Evolutionary conservation across 306 rosid species (phyloP), one percentile per base, ranked within the genome.

Genomic region (Cercis canadensis): DNA sequence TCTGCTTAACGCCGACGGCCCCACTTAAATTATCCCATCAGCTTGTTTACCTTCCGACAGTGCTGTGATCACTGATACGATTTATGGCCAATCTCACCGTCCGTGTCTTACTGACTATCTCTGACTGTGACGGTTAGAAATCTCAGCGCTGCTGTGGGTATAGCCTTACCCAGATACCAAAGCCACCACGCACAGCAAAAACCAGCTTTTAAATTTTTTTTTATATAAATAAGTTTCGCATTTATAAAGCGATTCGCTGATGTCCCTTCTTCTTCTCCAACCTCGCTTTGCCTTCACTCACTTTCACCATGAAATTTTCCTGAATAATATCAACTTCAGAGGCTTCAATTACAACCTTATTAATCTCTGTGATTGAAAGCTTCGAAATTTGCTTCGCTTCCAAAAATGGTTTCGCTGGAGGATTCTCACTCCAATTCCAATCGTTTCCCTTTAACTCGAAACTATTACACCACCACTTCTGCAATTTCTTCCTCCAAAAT

Each of bases 341-440:
- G 62, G 68, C 50, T 58, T 66, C 21, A 62, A 57, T 31, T 11
- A 6, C 43, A 7, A 9, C 13, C 33, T 3, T 4, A 18, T 21
- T 21, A 50, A 52, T 49, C 24, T 11, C 46, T 47, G 21, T 3
- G 1, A 4, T 8, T 44, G 12, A 51, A 55, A 72, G 68, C 52
- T 77, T 72, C 57, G 56, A 37, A 33, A 11, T 60, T 55, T 13
- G 61, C 15, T 59, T 60, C 12, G 6, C 17, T 51, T 15, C 19
- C 49, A 19, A 65, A 49, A 67, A 93, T 93, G 98, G 97, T 93
- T 76, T 93, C 97, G 64, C 70, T 93, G 4, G 85, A 87, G 76
- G 96, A 90, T 52, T 83, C 96, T 41, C 90, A 79, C 45, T 83
- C 92, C 9, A 77, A 63, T 61, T 80, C 90, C 61, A 86, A 74